phyloP scores from a whole-genome alignment of 2,329 filamentous ascomycete genomes.

The Fusarium tjaetaba region DNA sequence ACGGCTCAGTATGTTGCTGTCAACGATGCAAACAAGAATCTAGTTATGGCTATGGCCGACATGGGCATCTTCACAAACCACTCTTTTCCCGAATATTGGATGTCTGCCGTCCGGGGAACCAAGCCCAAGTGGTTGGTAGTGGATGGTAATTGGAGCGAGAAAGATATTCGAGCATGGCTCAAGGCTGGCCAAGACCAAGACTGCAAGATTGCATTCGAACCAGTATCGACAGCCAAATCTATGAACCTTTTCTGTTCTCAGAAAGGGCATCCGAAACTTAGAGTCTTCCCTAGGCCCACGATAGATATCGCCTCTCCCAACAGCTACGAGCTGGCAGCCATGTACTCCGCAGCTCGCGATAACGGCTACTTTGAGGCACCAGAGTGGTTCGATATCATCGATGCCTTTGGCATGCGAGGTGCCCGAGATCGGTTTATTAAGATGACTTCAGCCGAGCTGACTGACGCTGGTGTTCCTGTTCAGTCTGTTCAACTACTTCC shows the following conservation, averaged over 20 bases:
- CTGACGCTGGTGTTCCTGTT: slow-evolving; percentile 84
- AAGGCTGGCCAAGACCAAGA: slow-evolving; percentile 64
- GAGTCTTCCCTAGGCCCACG: slow-evolving; percentile 68
- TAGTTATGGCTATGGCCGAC: slow-evolving; percentile 94
- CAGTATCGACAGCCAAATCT: slow-evolving; percentile 86
- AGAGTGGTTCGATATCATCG: slow-evolving; percentile 83
- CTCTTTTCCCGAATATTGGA: slow-evolving; percentile 67
- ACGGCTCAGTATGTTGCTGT: slow-evolving; percentile 94
- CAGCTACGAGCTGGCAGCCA: slow-evolving; percentile 79
- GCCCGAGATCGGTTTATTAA: slow-evolving; percentile 77
- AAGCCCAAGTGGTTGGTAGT: slow-evolving; percentile 82
- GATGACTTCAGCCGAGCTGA: slow-evolving; percentile 73
- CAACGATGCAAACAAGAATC: slow-evolving; percentile 83
- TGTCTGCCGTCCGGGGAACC: slow-evolving; percentile 63
- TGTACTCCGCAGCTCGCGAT: slow-evolving; percentile 76
- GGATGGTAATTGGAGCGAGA: slow-evolving; percentile 85
- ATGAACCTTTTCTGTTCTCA: slow-evolving; percentile 69
- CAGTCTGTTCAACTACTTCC: slow-evolving; percentile 87
- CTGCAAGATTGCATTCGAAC: slow-evolving; percentile 81
- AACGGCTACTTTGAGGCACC: slow-evolving; percentile 73
- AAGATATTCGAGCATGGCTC: slow-evolving; percentile 75
- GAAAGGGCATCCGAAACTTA: slow-evolving; percentile 52
- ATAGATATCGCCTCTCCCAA: slow-evolving; percentile 86
- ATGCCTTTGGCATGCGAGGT: slow-evolving; percentile 79
- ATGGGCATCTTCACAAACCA: slow-evolving; percentile 82